Evolutionary conservation across 2,329 filamentous ascomycete species (phyloP).

Genomic region (Colletotrichum orbiculare): DNA sequence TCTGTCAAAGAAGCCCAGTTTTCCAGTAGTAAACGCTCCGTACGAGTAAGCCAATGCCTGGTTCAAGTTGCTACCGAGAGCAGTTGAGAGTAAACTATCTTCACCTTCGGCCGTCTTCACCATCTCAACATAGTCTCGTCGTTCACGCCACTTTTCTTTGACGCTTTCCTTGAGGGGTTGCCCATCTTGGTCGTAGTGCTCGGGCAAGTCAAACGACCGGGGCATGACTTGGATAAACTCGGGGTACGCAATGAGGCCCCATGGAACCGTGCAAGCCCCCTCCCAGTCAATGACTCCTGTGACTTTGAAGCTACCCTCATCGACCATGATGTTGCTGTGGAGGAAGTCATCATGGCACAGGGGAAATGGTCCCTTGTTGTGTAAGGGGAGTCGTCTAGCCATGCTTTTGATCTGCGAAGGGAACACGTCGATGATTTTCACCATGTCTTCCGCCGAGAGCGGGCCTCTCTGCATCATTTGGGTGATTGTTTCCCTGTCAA

Average conservation of each 20-base stretch:
- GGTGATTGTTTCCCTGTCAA: neutral
- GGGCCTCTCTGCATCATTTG: slow-evolving; percentile 5
- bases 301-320: slow-evolving; percentile 40
- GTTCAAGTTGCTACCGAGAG: slow-evolving; percentile 6
- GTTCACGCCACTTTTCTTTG: slow-evolving; percentile 2
- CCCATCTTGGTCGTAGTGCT: slow-evolving; percentile 10
- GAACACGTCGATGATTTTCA: slow-evolving; percentile 3
- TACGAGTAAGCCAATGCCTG: slow-evolving; percentile 9
- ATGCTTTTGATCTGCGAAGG: neutral
- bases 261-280: slow-evolving; percentile 41
- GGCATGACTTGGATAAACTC: slow-evolving; percentile 39
- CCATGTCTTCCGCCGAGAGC: slow-evolving; percentile 1
- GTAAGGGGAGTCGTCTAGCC: slow-evolving; percentile 1
- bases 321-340: slow-evolving; percentile 47
- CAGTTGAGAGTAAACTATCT: neutral
- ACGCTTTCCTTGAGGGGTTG: slow-evolving; percentile 1
- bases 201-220: slow-evolving; percentile 1
- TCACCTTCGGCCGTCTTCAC: slow-evolving; percentile 7
- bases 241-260: slow-evolving; percentile 40
- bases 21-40: neutral
- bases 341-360: slow-evolving; percentile 45
- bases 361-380: slow-evolving; percentile 45
- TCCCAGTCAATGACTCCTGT: slow-evolving; percentile 48
- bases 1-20: neutral
- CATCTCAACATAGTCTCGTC: slow-evolving; percentile 9